Base-by-base conservation (phyloP, 2,329 filamentous ascomycete genomes). In the Trichocomaceae sp. region DNA sequence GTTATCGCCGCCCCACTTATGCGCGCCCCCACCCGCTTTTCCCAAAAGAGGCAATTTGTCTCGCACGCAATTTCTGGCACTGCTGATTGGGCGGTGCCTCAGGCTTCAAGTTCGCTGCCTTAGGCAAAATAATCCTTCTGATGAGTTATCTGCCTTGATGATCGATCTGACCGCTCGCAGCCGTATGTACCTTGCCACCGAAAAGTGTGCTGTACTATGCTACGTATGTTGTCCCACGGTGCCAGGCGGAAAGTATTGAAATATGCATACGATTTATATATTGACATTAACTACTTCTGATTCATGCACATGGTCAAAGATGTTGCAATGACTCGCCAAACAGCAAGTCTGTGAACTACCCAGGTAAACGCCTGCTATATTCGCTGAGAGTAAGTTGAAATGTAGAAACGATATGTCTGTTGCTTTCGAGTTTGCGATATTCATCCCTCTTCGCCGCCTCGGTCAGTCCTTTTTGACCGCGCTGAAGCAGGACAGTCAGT, bases 401-500 rank as follows among this genome's bases (percentile, higher is more conserved):
- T n/a, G 2, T 7, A 48, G 15, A 15, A 48, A 48, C 10, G 15
- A 3, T 17, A 35, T 15, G 26, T 10, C 4, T 44, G 20, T 10
- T 44, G 5, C 17, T 19, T 9, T 35, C 31, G 31, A 35, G 13
- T 35, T 4, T 35, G 5, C 31, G 4, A 35, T 33, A 9, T 33
- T 9, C 29, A 33, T 33, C 29, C n/a, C 17, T 26, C 23, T 26
- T 26, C 23, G 7, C 8, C 42, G 33, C 9, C 6, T 20, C 4
- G 12, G 37, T 59, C 47, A 58, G 47, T 59, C 58, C 3, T 55
- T 42, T 19, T 59, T 58, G 20, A 54, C 41, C 29, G 56, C 58
- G 22, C 56, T 59, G 12, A 13, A 44, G 9, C 26, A 33, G 9
- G 31, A n/a, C 26, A 3, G 29, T 54, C 12, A 55, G 56, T 48